These are phyloP conservation scores for Botrytis byssoidea DNA, from an alignment of 2,329 filamentous ascomycete species.

Conservation along the genomic window DNA sequence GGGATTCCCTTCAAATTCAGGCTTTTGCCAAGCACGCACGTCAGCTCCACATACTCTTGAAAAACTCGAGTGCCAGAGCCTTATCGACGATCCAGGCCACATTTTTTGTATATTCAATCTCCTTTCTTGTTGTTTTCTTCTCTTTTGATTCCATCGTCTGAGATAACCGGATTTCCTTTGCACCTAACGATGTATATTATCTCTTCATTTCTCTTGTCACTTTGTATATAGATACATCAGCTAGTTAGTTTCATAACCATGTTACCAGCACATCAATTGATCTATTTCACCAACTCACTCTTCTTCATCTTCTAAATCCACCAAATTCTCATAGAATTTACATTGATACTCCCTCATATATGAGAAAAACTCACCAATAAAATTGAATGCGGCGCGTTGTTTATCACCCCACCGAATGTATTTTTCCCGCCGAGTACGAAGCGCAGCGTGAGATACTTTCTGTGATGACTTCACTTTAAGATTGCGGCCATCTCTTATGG, in stretches of 20 bases:
- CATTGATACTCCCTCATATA: background rate
- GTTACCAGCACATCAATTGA: background rate
- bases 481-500: too few species aligned
- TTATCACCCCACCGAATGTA: too few species aligned
- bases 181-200: background rate
- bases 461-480: too few species aligned
- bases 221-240: background rate
- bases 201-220: background rate
- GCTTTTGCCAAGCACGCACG: background rate
- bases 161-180: too few species aligned
- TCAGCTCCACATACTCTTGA: background rate
- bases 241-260: background rate
- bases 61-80: background rate
- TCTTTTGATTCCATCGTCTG: background rate
- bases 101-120: too few species aligned
- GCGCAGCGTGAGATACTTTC: too few species aligned
- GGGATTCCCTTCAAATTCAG: background rate
- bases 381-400: too few species aligned
- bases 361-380: background rate
- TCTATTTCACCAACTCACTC: background rate
- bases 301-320: accelerated
- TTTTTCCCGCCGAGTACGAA: background rate
- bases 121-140: background rate
- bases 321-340: background rate
- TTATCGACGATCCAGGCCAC: background rate